Evolutionary conservation across 306 rosid genomes (phyloP).

Genomic region (Trifolium repens): DNA sequence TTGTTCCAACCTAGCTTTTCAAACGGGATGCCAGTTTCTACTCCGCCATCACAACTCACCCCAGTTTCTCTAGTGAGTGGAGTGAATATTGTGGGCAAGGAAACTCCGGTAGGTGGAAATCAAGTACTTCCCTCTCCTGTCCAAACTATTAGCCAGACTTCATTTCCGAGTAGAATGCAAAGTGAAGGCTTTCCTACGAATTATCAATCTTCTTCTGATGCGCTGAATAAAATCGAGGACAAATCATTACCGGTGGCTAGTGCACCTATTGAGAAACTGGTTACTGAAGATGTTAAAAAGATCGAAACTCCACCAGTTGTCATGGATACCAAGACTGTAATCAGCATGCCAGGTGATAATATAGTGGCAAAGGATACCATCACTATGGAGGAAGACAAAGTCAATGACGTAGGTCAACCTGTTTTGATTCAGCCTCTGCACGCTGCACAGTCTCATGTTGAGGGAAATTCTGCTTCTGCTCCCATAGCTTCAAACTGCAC

Average conservation of each 20-base stretch:
- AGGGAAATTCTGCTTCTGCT: slow-evolving; percentile 41
- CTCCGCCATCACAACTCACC: slow-evolving; percentile 47
- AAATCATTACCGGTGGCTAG: slow-evolving; percentile 46
- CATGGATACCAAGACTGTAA: slow-evolving; percentile 46
- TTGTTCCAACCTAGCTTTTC: slow-evolving; percentile 56
- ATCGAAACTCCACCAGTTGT: slow-evolving; percentile 49
- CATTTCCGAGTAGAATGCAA: slow-evolving; percentile 40
- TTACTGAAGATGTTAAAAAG: slow-evolving; percentile 63
- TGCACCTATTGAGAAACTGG: slow-evolving; percentile 55
- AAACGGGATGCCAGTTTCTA: slow-evolving; percentile 52
- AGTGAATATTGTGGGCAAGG: slow-evolving; percentile 42
- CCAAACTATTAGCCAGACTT: slow-evolving; percentile 51
- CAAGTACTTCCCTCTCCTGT: slow-evolving; percentile 50
- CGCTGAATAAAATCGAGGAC: slow-evolving; percentile 41
- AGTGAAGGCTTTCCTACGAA: slow-evolving; percentile 37
- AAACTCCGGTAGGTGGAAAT: slow-evolving; percentile 46
- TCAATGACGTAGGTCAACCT: slow-evolving; percentile 51
- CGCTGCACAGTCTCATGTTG: slow-evolving; percentile 52
- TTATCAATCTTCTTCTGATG: slow-evolving; percentile 45
- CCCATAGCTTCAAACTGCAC: slow-evolving; percentile 47
- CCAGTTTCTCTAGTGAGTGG: slow-evolving; percentile 63
- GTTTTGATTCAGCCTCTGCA: slow-evolving; percentile 66
- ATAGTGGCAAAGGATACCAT: slow-evolving; percentile 40
- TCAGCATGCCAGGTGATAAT: slow-evolving; percentile 46
- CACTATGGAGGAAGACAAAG: slow-evolving; percentile 43